Percentiles rank a stretch among this genome's conserved stretches.
Conservation (phyloP, 345 rosid genomes). For the Salix suchowensis region DNA sequence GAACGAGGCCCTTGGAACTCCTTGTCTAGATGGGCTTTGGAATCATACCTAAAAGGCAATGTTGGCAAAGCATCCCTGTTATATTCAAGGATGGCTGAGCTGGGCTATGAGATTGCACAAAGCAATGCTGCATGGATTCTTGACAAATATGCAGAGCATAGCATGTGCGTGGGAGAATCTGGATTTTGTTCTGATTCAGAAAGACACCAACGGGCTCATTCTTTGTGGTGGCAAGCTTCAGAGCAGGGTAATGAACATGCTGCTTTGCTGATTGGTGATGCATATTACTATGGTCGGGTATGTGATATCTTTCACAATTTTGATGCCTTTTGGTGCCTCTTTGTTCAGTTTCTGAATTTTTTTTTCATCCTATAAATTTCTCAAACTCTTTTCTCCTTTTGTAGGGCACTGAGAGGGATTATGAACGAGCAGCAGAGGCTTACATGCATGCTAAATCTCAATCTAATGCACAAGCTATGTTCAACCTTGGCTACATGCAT, state of each 20-base stretch:
- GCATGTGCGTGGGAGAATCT: slow-evolving; percentile 96
- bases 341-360: slow-evolving; percentile 1
- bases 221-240: slow-evolving; percentile 99
- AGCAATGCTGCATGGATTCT: slow-evolving; percentile 99
- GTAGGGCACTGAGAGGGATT: slow-evolving; percentile 91
- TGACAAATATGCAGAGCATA: slow-evolving; percentile 81
- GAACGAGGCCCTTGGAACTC: slow-evolving; percentile 99
- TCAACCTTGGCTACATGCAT: slow-evolving; percentile 99
- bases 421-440: slow-evolving; percentile 93
- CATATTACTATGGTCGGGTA: slow-evolving; percentile 96
- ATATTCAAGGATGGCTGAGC: slow-evolving; percentile 94
- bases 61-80: slow-evolving; percentile 81
- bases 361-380: neutral
- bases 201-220: slow-evolving; percentile 89
- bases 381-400: neutral
- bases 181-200: slow-evolving; percentile 83
- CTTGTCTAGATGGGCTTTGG: slow-evolving; percentile 96
- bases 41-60: slow-evolving; percentile 89
- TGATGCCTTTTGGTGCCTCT: neutral
- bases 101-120: slow-evolving; percentile 95
- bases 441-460: slow-evolving; percentile 96
- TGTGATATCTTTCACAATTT: slow-evolving; percentile 14
- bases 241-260: slow-evolving; percentile 99
- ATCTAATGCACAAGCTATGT: slow-evolving; percentile 92
- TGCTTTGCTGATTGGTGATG: slow-evolving; percentile 95